A percentile compares a stretch with the other conserved stretches of the same genome.
These are phyloP conservation scores for Mycena galericulata DNA, from an alignment of 768 basidiomycete species.

Conservation along the genomic window DNA sequence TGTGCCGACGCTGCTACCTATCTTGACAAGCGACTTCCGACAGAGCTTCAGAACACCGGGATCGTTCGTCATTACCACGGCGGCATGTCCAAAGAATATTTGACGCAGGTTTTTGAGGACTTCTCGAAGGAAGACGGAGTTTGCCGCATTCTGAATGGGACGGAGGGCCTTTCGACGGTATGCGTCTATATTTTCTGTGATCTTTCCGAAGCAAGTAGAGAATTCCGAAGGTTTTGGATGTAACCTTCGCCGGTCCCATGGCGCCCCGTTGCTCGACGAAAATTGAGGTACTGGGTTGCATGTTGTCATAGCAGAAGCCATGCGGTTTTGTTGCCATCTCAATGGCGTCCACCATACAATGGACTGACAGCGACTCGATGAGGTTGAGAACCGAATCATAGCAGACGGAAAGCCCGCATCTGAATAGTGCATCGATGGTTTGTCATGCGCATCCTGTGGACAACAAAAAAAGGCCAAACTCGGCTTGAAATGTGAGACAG, in stretches of 20 bases:
- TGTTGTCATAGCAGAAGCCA: constrained; percentile 24
- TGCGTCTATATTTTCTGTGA: too few relatives aligned
- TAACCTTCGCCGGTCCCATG: constrained; percentile 29
- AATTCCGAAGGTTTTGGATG: too few relatives aligned
- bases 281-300: constrained; percentile 36
- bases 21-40: constrained; percentile 26
- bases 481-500: constrained; percentile 29
- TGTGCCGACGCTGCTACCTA: constrained; percentile 28
- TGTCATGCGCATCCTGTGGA: constrained; percentile 20
- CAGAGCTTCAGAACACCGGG: constrained; percentile 7
- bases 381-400: constrained; percentile 31
- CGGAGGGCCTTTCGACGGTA: constrained; percentile 40
- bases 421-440: constrained; percentile 30
- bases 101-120: constrained; percentile 30
- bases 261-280: constrained; percentile 34
- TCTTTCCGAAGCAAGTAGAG: too few relatives aligned
- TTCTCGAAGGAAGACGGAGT: constrained; percentile 31
- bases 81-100: constrained; percentile 43
- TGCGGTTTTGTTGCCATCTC: background rate
- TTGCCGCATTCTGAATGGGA: constrained; percentile 41
- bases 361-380: background rate
- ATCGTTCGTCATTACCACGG: constrained; percentile 43
- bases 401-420: constrained; percentile 23
- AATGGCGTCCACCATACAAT: constrained; percentile 3
- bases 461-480: constrained; percentile 28